Evolutionary conservation across 305 asterid genomes (phyloP).

Genomic region (Fraxinus albicans): DNA sequence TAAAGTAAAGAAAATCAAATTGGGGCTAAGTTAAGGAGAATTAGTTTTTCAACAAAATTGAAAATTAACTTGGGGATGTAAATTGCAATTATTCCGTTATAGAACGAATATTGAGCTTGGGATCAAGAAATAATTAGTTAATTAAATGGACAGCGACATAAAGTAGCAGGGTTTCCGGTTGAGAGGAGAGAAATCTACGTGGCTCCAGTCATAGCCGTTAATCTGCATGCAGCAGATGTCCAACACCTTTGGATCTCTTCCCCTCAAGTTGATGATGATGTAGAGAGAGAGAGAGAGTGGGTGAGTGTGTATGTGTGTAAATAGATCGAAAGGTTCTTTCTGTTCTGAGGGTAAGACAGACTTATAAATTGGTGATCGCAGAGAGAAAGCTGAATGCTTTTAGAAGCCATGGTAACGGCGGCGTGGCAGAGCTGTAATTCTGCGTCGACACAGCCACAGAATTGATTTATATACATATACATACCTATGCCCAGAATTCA

Average conservation of each 20-base stretch:
- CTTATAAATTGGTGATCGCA: slow-evolving; percentile 10
- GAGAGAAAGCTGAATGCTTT: slow-evolving; percentile 12
- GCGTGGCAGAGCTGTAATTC: slow-evolving; percentile 40
- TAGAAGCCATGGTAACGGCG: slow-evolving; percentile 18
- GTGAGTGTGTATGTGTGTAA: no score
- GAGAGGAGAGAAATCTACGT: slow-evolving; percentile 53
- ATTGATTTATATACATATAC: slow-evolving; percentile 21
- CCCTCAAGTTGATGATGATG: not conserved
- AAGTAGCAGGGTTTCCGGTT: slow-evolving; percentile 70
- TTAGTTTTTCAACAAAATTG: not conserved
- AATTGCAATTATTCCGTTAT: not conserved
- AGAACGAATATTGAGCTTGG: not conserved
- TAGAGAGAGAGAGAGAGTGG: slow-evolving; percentile 11
- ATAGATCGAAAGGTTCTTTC: not conserved
- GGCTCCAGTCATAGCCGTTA: slow-evolving; percentile 19
- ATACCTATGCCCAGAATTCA: slow-evolving; percentile 28
- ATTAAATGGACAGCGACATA: slow-evolving; percentile 49
- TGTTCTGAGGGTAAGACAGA: not conserved
- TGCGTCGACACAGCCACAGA: slow-evolving; percentile 44
- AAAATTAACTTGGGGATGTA: not conserved
- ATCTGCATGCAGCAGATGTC: slow-evolving; percentile 26
- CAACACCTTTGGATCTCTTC: slow-evolving; percentile 29
- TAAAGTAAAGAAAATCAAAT: no score
- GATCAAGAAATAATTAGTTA: not conserved
- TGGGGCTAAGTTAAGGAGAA: no score